phyloP scores from a whole-genome alignment of 345 rosid species.

The Kernera saxatilis region DNA sequence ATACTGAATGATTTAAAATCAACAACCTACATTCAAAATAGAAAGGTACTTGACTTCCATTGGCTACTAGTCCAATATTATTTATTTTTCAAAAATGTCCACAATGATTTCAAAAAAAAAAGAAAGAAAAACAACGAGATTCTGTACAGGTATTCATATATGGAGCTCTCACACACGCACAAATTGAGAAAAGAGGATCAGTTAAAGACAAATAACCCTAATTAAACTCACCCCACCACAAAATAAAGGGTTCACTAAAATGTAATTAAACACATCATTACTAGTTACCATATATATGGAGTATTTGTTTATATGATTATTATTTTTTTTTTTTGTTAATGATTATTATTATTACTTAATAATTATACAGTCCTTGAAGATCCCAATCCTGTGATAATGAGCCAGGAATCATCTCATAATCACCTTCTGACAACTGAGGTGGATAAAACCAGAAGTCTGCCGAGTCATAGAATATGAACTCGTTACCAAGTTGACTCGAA shows the following conservation, averaged over 20 bases:
- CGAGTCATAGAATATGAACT: constrained; percentile 47
- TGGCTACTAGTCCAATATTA: constrained; percentile 8
- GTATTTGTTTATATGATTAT: background rate
- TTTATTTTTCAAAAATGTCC: constrained; percentile 6
- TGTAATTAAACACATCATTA: constrained; percentile 15
- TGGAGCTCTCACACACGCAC: background rate
- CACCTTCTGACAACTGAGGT: constrained; percentile 40
- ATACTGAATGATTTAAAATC: background rate
- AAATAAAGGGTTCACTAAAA: constrained; percentile 25
- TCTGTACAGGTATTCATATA: constrained; percentile 27
- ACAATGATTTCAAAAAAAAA: background rate
- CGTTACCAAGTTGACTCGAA: constrained; percentile 32
- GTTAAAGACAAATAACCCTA: constrained; percentile 21
- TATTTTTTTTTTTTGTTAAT: too few species aligned
- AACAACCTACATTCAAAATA: constrained; percentile 2
- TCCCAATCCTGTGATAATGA: constrained; percentile 22
- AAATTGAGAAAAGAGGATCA: background rate
- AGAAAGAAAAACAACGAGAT: background rate
- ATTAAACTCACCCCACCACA: constrained; percentile 22
- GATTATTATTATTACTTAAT: background rate
- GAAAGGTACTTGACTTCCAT: background rate
- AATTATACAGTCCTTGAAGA: constrained; percentile 25
- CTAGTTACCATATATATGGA: background rate
- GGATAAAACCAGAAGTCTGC: constrained; percentile 39
- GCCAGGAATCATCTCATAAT: constrained; percentile 30